These are phyloP conservation scores for Parmales sp. DNA, from an alignment of 108 stramenopile species.

Conservation along the genomic window DNA sequence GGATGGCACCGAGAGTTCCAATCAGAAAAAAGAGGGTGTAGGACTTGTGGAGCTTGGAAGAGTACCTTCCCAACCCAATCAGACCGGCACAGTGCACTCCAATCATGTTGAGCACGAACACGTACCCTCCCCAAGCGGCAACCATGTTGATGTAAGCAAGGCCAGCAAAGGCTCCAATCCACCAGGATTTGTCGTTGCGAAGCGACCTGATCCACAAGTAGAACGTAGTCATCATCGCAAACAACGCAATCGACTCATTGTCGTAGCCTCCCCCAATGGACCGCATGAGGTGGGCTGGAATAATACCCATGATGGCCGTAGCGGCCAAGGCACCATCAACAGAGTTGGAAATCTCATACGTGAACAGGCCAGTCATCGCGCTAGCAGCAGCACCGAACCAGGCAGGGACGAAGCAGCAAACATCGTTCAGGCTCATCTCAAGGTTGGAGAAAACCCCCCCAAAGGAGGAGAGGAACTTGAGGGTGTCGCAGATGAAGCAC, in stretches of 20 bases:
- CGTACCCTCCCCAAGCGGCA: constrained; percentile 98
- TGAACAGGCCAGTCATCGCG: constrained; percentile 52
- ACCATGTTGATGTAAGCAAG: constrained; percentile 93
- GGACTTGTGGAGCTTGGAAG: constrained; percentile 64
- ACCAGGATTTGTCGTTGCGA: constrained; percentile 41
- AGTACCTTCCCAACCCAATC: constrained; percentile 72
- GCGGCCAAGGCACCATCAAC: constrained; percentile 52
- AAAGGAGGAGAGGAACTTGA: background rate
- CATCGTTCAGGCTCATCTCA: constrained; percentile 53
- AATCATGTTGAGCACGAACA: constrained; percentile 94
- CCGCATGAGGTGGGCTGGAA: constrained; percentile 90
- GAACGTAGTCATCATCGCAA: constrained; percentile 86
- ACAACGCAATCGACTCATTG: constrained; percentile 89
- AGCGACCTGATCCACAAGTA: constrained; percentile 82
- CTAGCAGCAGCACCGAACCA: constrained; percentile 78
- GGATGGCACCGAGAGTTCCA: constrained; percentile 84
- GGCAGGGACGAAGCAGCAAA: constrained; percentile 81
- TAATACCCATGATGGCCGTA: constrained; percentile 79
- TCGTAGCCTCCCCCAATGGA: constrained; percentile 96
- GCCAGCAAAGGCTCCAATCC: constrained; percentile 50
- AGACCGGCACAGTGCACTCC: constrained; percentile 79
- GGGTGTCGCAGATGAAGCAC: background rate
- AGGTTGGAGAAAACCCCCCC: constrained; percentile 1
- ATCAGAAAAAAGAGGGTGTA: constrained; percentile 86
- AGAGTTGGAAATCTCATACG: constrained; percentile 43